A percentile compares a stretch with the other conserved stretches of the same genome.
Evolutionary conservation across 169 alveolate species (phyloP).

Genomic region (Plasmodium sp.): DNA sequence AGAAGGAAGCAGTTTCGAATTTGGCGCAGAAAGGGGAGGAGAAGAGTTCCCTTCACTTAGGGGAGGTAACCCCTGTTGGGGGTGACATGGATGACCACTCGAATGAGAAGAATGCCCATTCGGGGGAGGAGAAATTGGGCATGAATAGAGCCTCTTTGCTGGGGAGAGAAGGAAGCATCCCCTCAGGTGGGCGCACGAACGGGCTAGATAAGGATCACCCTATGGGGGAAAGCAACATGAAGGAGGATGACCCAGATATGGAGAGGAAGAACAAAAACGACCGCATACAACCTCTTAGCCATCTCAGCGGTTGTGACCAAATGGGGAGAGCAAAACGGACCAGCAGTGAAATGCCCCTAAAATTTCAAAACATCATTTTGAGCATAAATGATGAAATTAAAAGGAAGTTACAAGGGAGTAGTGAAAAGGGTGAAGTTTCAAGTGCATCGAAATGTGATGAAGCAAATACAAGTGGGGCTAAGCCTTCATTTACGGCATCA

Average conservation of each 20-base stretch:
- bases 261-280: neutral
- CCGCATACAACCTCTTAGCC: neutral
- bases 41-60: neutral
- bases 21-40: neutral
- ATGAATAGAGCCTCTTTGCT: neutral
- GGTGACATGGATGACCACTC: neutral
- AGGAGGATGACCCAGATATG: neutral
- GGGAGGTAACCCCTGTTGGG: neutral
- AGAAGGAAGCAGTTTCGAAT: neutral
- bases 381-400: slow-evolving; percentile 6
- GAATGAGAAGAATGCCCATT: neutral
- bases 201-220: neutral
- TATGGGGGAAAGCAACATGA: neutral
- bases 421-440: neutral
- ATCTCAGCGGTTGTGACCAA: neutral
- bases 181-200: neutral
- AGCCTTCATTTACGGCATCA: neutral
- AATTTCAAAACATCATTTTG: neutral
- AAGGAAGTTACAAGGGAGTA: neutral
- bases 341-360: neutral
- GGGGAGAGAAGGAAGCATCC: neutral
- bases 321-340: neutral
- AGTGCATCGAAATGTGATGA: neutral
- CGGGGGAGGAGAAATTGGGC: neutral
- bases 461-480: neutral